Evolutionary conservation across 768 basidiomycete genomes (phyloP).

Genomic region (Trametes cingulata): DNA sequence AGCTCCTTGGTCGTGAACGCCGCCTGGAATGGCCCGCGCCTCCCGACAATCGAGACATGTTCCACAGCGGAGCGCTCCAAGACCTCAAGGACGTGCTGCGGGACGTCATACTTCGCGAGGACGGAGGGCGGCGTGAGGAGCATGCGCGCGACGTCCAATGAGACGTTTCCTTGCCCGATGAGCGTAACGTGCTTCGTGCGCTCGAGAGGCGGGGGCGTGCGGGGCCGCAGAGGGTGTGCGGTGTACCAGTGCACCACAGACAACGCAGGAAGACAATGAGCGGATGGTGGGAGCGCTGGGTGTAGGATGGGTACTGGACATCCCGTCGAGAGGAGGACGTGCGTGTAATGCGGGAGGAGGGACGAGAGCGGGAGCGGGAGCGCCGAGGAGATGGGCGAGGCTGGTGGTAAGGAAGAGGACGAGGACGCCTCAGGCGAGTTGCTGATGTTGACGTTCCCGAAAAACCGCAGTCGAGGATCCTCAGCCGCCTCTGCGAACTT

Average conservation of each 20-base stretch:
- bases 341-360: slow-evolving; percentile 74
- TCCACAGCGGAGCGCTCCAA: slow-evolving; percentile 62
- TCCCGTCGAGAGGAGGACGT: slow-evolving; percentile 85
- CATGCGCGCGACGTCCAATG: slow-evolving; percentile 89
- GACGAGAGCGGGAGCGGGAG: slow-evolving; percentile 59
- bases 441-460: slow-evolving; percentile 81
- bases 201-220: slow-evolving; percentile 59
- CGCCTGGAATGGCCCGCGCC: slow-evolving; percentile 86
- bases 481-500: slow-evolving; percentile 84
- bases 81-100: slow-evolving; percentile 67
- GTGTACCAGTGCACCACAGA: slow-evolving; percentile 97
- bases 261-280: slow-evolving; percentile 67
- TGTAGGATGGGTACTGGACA: slow-evolving; percentile 68
- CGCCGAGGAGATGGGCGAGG: slow-evolving; percentile 50
- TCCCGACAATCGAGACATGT: slow-evolving; percentile 80
- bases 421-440: too few species aligned
- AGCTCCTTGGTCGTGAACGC: slow-evolving; percentile 93
- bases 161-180: slow-evolving; percentile 94
- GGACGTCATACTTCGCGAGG: slow-evolving; percentile 77
- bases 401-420: slow-evolving; percentile 16
- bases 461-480: slow-evolving; percentile 85
- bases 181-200: slow-evolving; percentile 71
- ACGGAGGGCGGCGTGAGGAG: slow-evolving; percentile 69
- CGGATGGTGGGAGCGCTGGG: slow-evolving; percentile 49
- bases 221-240: slow-evolving; percentile 70